phyloP scores from a whole-genome alignment of 345 rosid species.

The Lumnitzera littorea region DNA sequence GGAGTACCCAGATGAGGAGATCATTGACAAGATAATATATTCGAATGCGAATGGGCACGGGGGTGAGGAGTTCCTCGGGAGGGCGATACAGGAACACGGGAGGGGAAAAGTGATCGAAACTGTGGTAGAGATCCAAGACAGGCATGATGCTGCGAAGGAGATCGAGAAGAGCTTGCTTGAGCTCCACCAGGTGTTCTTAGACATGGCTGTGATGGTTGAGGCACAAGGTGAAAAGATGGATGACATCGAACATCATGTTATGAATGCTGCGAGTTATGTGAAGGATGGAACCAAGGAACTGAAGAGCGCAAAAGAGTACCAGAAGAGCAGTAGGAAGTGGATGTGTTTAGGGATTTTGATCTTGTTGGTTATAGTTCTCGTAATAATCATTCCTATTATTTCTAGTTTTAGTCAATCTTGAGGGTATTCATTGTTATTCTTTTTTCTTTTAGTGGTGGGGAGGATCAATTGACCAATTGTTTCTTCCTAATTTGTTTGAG shows the following conservation, averaged over 20 bases:
- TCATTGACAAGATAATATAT: slow-evolving; percentile 31
- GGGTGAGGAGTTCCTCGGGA: slow-evolving; percentile 61
- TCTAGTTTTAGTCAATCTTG: slow-evolving; percentile 75
- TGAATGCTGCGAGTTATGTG: slow-evolving; percentile 57
- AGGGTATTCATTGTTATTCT: slow-evolving; percentile 1
- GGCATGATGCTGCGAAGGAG: slow-evolving; percentile 84
- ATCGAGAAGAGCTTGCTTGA: slow-evolving; percentile 88
- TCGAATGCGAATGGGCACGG: slow-evolving; percentile 42
- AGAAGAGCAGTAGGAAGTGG: slow-evolving; percentile 73
- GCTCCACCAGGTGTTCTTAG: slow-evolving; percentile 89
- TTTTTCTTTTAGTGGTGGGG: too few species aligned
- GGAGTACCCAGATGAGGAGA: slow-evolving; percentile 9
- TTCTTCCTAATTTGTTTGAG: not conserved
- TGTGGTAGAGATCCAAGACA: slow-evolving; percentile 85
- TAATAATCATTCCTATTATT: slow-evolving; percentile 60
- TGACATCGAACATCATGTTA: slow-evolving; percentile 75
- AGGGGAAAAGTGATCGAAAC: slow-evolving; percentile 85
- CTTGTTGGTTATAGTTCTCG: slow-evolving; percentile 55
- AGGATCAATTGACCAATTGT: not conserved
- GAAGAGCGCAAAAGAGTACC: slow-evolving; percentile 58
- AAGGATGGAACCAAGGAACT: slow-evolving; percentile 71
- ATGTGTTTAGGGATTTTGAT: slow-evolving; percentile 66
- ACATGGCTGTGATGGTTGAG: slow-evolving; percentile 78
- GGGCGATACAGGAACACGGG: slow-evolving; percentile 91
- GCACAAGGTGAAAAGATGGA: slow-evolving; percentile 73